phyloP scores from a whole-genome alignment of 352 stramenopile species.

The Pythium rhizo-oryzae region DNA sequence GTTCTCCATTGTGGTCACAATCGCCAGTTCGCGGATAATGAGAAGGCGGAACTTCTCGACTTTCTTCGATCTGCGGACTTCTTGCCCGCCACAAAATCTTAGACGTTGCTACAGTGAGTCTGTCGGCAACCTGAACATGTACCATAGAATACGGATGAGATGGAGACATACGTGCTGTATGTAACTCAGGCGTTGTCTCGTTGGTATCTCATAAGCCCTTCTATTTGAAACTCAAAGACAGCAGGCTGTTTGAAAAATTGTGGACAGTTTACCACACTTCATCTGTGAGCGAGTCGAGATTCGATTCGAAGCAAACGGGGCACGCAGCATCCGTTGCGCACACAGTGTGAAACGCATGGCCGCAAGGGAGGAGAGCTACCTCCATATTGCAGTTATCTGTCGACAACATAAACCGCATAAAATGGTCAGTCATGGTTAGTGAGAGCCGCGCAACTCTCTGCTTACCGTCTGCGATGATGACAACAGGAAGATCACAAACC shows the following conservation, averaged over 20 bases:
- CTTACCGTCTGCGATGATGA: slow-evolving; percentile 80
- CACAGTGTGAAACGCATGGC: slow-evolving; percentile 73
- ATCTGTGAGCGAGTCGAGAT: slow-evolving; percentile 44
- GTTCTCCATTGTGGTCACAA: slow-evolving; percentile 86
- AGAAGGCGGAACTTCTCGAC: slow-evolving; percentile 66
- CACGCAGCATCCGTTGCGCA: slow-evolving; percentile 70
- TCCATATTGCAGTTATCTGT: slow-evolving; percentile 79
- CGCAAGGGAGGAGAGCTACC: slow-evolving; percentile 73
- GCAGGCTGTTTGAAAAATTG: neutral
- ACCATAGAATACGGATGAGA: slow-evolving; percentile 12
- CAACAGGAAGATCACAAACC: slow-evolving; percentile 74
- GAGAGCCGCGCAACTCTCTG: neutral
- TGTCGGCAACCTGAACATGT: neutral
- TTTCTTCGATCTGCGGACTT: slow-evolving; percentile 44
- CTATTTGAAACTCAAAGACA: neutral
- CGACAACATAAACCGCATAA: neutral
- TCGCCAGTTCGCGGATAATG: slow-evolving; percentile 75
- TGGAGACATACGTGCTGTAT: neutral
- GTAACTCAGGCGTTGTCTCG: neutral
- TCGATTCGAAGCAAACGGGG: slow-evolving; percentile 65
- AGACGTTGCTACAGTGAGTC: neutral
- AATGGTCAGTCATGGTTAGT: neutral
- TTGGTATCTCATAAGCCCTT: neutral
- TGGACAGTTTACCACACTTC: slow-evolving; percentile 3
- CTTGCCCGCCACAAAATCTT: slow-evolving; percentile 1